phyloP scores from a whole-genome alignment of 257 asterid genomes.

The Vinca minor region DNA sequence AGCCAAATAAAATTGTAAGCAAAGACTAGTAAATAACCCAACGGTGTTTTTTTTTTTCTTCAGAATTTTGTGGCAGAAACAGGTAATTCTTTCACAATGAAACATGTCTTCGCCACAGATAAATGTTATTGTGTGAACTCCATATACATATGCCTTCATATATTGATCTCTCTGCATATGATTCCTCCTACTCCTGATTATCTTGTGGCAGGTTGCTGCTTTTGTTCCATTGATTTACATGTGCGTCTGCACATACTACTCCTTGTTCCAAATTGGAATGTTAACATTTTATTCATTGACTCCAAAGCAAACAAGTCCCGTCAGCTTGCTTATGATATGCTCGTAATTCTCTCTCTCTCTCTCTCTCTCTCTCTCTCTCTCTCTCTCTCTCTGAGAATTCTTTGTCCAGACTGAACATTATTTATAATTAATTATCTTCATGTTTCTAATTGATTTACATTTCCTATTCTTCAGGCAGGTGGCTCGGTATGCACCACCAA shows the following conservation, averaged over 20 bases:
- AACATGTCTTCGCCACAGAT: background rate
- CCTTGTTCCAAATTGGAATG: constrained; percentile 80
- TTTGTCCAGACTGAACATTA: background rate
- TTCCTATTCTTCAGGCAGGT: constrained; percentile 48
- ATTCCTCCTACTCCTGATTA: constrained; percentile 13
- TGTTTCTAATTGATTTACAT: background rate
- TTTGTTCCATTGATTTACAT: constrained; percentile 74
- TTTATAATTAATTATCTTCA: constrained; percentile 4
- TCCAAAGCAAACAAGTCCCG: constrained; percentile 79
- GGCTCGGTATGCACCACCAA: constrained; percentile 79
- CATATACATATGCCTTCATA: background rate
- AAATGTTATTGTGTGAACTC: too few relatives aligned
- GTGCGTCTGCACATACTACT: constrained; percentile 84
- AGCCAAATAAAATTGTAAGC: background rate
- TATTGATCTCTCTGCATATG: background rate
- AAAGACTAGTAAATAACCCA: background rate
- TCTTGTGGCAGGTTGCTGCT: constrained; percentile 45
- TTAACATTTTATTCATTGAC: constrained; percentile 67
- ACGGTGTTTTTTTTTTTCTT: background rate
- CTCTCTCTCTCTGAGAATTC: background rate
- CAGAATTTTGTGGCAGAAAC: background rate
- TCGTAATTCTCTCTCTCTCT: constrained; percentile 46
- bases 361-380: constrained; percentile 5
- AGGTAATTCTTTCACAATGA: background rate
- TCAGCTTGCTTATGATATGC: constrained; percentile 93